Evolutionary conservation across 2,329 filamentous ascomycete species (phyloP).

Genomic region (Nothophoma quercina): DNA sequence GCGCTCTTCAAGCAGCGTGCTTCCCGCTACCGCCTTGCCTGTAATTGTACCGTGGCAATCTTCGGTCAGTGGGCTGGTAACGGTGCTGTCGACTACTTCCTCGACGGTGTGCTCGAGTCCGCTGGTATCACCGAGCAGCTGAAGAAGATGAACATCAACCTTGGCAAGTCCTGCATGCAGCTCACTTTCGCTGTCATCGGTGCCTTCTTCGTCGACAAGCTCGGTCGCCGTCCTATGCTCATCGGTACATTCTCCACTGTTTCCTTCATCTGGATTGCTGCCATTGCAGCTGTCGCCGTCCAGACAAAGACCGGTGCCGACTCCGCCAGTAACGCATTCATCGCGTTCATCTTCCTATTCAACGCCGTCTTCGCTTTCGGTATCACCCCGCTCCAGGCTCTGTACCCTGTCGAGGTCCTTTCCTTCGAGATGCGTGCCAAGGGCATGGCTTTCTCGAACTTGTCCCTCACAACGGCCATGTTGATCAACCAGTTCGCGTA

Average conservation of each 20-base stretch:
- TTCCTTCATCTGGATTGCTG: constrained; percentile 38
- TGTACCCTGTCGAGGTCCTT: constrained; percentile 60
- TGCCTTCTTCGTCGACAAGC: constrained; percentile 43
- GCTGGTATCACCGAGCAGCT: constrained; percentile 45
- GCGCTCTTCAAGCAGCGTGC: constrained; percentile 38
- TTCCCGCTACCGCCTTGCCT: constrained; percentile 44
- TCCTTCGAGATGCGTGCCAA: constrained; percentile 58
- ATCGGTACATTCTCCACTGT: constrained; percentile 32
- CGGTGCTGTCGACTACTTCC: constrained; percentile 46
- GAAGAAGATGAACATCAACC: constrained; percentile 48
- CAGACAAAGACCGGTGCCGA: constrained; percentile 21
- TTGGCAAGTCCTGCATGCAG: constrained; percentile 45
- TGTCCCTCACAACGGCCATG: constrained; percentile 36
- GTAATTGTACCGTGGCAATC: constrained; percentile 51
- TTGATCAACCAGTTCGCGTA: constrained; percentile 43
- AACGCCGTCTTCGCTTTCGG: constrained; percentile 49
- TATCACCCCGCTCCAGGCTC: constrained; percentile 56
- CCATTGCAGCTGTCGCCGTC: constrained; percentile 26
- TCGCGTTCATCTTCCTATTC: constrained; percentile 55
- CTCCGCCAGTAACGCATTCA: constrained; percentile 35
- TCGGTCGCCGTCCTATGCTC: constrained; percentile 45
- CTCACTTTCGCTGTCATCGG: constrained; percentile 45
- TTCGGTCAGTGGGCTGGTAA: constrained; percentile 53
- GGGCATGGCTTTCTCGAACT: constrained; percentile 58
- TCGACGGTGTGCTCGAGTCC: constrained; percentile 44